Conservation (phyloP, 768 basidiomycete genomes). For the Antrodiella citrinella region DNA sequence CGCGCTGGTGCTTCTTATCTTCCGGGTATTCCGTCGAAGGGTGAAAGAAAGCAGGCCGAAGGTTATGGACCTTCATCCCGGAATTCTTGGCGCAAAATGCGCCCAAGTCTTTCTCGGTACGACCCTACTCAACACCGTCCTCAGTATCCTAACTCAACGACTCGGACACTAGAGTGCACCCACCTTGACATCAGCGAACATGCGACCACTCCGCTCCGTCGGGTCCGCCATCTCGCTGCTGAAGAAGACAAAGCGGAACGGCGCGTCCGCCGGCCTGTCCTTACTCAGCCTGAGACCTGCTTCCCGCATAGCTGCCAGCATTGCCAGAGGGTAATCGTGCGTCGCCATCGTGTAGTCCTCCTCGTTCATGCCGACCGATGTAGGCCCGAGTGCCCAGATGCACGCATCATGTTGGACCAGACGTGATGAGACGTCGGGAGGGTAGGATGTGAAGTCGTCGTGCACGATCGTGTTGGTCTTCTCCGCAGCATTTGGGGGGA, state of each 20-base stretch:
- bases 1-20: slow-evolving; percentile 22
- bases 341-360: slow-evolving; percentile 27
- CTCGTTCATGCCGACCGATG: slow-evolving; percentile 21
- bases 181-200: slow-evolving; percentile 31
- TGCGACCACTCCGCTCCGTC: slow-evolving; percentile 19
- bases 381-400: slow-evolving; percentile 29
- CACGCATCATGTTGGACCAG: slow-evolving; percentile 28
- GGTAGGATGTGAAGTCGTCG: slow-evolving; percentile 26
- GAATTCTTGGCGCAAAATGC: slow-evolving; percentile 15
- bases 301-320: slow-evolving; percentile 22
- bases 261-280: slow-evolving; percentile 11
- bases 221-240: slow-evolving; percentile 32
- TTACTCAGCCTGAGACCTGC: slow-evolving; percentile 22
- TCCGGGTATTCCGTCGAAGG: slow-evolving; percentile 21
- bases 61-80: slow-evolving; percentile 19
- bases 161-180: slow-evolving; percentile 1
- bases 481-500: slow-evolving; percentile 18
- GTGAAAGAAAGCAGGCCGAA: slow-evolving; percentile 30
- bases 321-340: slow-evolving; percentile 26
- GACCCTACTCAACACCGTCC: slow-evolving; percentile 15
- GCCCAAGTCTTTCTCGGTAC: slow-evolving; percentile 23
- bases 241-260: slow-evolving; percentile 31
- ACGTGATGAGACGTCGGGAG: slow-evolving; percentile 19
- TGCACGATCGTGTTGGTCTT: slow-evolving; percentile 26
- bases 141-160: background rate